Evolutionary conservation across 768 basidiomycete genomes (phyloP).

Genomic region (Mycena capillaripes): DNA sequence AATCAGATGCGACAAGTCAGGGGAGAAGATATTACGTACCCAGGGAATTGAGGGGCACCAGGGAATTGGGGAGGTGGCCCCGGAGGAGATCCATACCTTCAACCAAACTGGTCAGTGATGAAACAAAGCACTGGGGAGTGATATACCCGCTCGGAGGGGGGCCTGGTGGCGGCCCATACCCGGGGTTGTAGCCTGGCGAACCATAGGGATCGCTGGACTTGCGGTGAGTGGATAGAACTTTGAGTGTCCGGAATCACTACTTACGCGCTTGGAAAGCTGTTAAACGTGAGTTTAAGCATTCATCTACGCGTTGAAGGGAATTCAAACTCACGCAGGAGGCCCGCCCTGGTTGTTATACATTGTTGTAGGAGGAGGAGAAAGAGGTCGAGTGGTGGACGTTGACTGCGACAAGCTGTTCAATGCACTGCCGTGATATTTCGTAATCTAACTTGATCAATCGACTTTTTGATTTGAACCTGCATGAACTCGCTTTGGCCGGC

Average conservation of each 20-base stretch:
- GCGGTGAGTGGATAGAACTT: background rate
- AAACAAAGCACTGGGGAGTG: background rate
- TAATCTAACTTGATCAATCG: too few relatives aligned
- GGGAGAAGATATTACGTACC: background rate
- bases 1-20: background rate
- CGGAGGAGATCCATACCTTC: conserved; percentile 32
- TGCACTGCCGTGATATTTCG: too few relatives aligned
- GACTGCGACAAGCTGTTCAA: background rate
- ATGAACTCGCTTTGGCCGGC: too few relatives aligned
- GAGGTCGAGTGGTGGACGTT: background rate
- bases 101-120: background rate
- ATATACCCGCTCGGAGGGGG: conserved; percentile 37
- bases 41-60: conserved; percentile 25
- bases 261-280: conserved; percentile 32
- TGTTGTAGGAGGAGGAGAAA: background rate
- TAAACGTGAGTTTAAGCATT: background rate
- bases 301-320: background rate
- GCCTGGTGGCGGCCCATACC: conserved; percentile 56
- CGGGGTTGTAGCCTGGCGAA: conserved; percentile 51
- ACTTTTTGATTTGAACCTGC: too few relatives aligned
- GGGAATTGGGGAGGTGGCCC: conserved; percentile 28
- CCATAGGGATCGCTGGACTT: conserved; percentile 28
- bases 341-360: conserved; percentile 27
- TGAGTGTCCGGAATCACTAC: background rate
- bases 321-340: background rate